A percentile compares a stretch with the other conserved stretches of the same genome.
phyloP scores from a whole-genome alignment of 73 alveolate species.

The Symbiodinium pilosum region DNA sequence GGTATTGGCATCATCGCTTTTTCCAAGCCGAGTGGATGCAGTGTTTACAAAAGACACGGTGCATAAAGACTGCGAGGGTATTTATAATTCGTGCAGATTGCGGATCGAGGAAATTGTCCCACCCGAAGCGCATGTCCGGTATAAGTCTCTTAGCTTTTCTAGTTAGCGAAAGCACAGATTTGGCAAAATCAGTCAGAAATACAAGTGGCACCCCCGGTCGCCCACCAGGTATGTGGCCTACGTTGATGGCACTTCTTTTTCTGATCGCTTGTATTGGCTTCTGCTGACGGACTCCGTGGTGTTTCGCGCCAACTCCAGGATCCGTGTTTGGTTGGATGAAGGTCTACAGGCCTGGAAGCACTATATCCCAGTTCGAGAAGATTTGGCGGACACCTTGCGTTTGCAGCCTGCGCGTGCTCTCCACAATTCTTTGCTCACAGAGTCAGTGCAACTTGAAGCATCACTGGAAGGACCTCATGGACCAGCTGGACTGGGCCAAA shows the following conservation, averaged over 20 bases:
- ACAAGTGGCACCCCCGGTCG: too few species aligned
- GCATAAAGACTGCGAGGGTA: conserved; percentile 59
- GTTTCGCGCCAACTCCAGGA: conserved; percentile 33
- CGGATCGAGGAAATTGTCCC: conserved; percentile 56
- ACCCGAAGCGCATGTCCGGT: conserved; percentile 58
- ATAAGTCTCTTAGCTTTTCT: neutral
- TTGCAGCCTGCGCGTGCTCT: too few species aligned
- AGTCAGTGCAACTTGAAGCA: too few species aligned
- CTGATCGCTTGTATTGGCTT: conserved; percentile 77
- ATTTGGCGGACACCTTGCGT: too few species aligned
- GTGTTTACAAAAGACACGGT: conserved; percentile 73
- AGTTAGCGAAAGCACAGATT: neutral
- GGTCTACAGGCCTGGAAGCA: conserved; percentile 77
- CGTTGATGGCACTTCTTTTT: conserved; percentile 58
- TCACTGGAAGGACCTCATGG: conserved; percentile 64
- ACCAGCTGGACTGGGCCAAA: conserved; percentile 80
- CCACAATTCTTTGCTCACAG: too few species aligned
- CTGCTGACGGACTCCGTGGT: conserved; percentile 73
- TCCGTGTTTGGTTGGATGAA: conserved; percentile 68
- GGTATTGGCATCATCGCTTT: conserved; percentile 70
- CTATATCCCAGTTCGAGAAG: conserved; percentile 29
- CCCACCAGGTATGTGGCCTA: conserved; percentile 56
- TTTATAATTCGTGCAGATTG: conserved; percentile 44
- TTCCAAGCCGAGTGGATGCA: conserved; percentile 58
- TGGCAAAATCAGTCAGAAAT: too few species aligned